Evolutionary conservation across 495 filamentous ascomycete species (phyloP).

Genomic region (Penicilliopsis zonata): DNA sequence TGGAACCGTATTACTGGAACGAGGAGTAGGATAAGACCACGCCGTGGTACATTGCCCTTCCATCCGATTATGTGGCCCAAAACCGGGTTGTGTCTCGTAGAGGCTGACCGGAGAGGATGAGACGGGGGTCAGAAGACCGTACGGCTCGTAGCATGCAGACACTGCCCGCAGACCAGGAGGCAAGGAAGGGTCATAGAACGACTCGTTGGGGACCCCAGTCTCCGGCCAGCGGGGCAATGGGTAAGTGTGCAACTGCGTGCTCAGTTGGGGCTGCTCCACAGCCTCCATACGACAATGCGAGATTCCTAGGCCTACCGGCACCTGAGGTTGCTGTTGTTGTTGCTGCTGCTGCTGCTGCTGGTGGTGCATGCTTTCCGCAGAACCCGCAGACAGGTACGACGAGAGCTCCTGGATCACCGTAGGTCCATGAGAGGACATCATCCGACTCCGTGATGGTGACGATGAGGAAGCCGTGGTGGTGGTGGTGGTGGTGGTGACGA

Average conservation of each 20-base stretch:
- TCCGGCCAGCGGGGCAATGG: conserved; percentile 8
- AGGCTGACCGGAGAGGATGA: conserved; percentile 14
- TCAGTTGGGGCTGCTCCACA: too few relatives aligned
- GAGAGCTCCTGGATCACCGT: conserved; percentile 7
- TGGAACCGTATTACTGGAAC: conserved; percentile 8
- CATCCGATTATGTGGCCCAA: conserved; percentile 10
- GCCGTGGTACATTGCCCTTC: conserved; percentile 3
- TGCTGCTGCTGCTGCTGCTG: too few relatives aligned
- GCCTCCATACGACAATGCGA: conserved; percentile 14
- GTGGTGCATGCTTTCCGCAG: conserved; percentile 7
- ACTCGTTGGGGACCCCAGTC: conserved; percentile 7
- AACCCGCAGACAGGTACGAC: conserved; percentile 12
- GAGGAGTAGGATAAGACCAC: conserved; percentile 16
- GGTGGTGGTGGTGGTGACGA: too few relatives aligned
- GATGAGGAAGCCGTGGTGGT: too few relatives aligned
- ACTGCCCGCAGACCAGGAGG: conserved; percentile 10
- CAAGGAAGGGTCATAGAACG: conserved; percentile 8
- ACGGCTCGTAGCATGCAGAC: conserved; percentile 9
- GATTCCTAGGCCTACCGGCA: conserved; percentile 20
- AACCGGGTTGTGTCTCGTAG: conserved; percentile 14
- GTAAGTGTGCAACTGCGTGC: conserved; percentile 7
- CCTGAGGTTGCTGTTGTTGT: conserved; percentile 5
- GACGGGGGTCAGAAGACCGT: conserved; percentile 6
- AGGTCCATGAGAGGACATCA: conserved; percentile 8
- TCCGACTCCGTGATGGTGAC: too few relatives aligned